Evolutionary conservation across 148 eudicot species (phyloP).

Genomic region (Fagopyrum esculentum): DNA sequence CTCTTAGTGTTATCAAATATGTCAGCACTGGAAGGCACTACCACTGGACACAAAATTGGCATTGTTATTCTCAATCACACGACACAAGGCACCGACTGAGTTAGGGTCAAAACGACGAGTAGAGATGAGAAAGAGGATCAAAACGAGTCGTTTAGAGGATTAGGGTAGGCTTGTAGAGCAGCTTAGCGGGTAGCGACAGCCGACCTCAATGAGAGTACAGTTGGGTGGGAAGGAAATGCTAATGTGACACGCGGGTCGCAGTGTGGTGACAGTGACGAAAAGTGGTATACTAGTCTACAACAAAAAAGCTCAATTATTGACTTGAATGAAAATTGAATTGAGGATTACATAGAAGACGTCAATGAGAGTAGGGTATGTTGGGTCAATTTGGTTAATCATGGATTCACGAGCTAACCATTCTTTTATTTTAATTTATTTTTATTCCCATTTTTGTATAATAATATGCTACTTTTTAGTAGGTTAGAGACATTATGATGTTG

Average conservation of each 20-base stretch:
- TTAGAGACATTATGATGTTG: not conserved
- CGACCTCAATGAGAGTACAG: conserved; percentile 2
- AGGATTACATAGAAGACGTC: not conserved
- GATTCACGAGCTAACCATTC: not conserved
- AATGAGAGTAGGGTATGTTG: not conserved
- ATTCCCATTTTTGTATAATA: not conserved
- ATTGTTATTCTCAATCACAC: not conserved
- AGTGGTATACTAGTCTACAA: not conserved
- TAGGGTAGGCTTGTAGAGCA: conserved; percentile 5
- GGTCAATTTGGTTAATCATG: conserved; percentile 6
- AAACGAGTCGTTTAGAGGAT: not conserved
- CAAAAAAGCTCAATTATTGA: not conserved
- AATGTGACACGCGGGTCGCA: not conserved
- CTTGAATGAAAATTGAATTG: not conserved
- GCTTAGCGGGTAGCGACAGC: not conserved
- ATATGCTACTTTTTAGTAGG: not conserved
- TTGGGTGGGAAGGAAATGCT: not conserved
- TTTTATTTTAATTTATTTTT: not conserved
- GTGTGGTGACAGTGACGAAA: not conserved
- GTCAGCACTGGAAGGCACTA: not conserved
- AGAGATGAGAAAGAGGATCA: not conserved
- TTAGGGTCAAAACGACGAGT: not conserved
- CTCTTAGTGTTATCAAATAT: not conserved
- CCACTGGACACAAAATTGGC: not conserved
- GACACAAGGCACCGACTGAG: conserved; percentile 8